Conservation (phyloP, 1,284 basidiomycete species). For the Chalciporus sp. region DNA sequence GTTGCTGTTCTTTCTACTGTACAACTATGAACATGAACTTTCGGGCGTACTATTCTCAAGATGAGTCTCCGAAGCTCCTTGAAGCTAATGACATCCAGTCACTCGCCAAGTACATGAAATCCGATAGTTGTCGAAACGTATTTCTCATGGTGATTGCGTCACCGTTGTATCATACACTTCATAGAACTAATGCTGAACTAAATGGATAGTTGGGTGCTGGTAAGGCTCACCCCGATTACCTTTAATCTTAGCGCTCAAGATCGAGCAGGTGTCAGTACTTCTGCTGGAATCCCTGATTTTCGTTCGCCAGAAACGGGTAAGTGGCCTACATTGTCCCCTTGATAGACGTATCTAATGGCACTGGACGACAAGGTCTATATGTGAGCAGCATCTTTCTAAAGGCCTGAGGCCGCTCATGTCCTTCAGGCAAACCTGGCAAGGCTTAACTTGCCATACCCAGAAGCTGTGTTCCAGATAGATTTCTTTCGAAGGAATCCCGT, state of each 20-base stretch:
- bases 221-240: conserved; percentile 30
- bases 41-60: neutral
- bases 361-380: conserved; percentile 48
- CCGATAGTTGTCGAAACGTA: conserved; percentile 63
- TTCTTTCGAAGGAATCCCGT: conserved; percentile 74
- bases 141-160: conserved; percentile 64
- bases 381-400: conserved; percentile 33
- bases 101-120: conserved; percentile 69
- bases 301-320: conserved; percentile 74
- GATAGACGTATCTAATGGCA: neutral
- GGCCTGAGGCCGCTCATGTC: neutral
- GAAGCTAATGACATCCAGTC: conserved; percentile 43
- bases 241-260: conserved; percentile 4
- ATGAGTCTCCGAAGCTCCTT: conserved; percentile 25
- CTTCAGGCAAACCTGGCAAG: conserved; percentile 71
- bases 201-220: conserved; percentile 66
- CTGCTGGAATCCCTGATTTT: conserved; percentile 82
- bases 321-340: conserved; percentile 14
- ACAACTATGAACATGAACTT: conserved; percentile 16
- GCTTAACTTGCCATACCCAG: conserved; percentile 74
- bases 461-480: conserved; percentile 79
- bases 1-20: neutral
- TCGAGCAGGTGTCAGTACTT: conserved; percentile 67
- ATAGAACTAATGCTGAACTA: conserved; percentile 2
- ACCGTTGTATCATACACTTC: neutral